Evolutionary conservation across 768 basidiomycete genomes (phyloP), one percentile per base, ranked within the genome.

Genomic region (Lactarius hengduanensis): DNA sequence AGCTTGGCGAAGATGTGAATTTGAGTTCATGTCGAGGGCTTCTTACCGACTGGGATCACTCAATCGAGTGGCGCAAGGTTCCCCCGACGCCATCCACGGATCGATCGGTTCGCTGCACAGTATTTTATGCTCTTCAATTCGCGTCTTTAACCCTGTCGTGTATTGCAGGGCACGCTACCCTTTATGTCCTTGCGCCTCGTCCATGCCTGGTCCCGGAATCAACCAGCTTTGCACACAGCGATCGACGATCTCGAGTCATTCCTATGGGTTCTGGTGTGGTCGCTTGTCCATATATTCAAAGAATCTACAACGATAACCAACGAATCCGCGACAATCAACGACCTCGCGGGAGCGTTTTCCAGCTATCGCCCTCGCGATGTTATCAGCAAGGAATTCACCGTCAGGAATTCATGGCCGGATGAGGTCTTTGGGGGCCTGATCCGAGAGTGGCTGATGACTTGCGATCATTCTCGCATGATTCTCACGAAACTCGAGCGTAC

Each of bases 161-260:
- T 30, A 4, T 22, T 34, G 20, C 22, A 63, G 62, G 62, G 62
- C 4, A 57, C 62, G 4, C 13, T 43, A 1, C 55, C 40, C 9
- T 63, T 63, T 9, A 9, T 63, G 40, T 57, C 62, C 3, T 1
- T n/a, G 1, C 41, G 22, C 9, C 28, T 63, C n/a, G 7, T 43
- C 2, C 0, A 0, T 0, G 40, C 54, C 41, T 45, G 30, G 38
- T 3, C 2, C 2, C 3, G 5, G 2, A 2, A 40, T 2, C 3
- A 4, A 13, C 18, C 22, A 41, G 28, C 41, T 11, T 8, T 62
- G 3, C 61, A 40, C 20, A 61, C 61, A 0, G 61, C 61, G 2
- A 4, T 54, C 4, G 61, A 61, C 22, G 62, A 63, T 6, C 62
- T 63, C 2, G 62, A 57, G 6, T 63, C 62, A 0, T 63, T 57